phyloP scores from a whole-genome alignment of 2,329 filamentous ascomycete species.

The Shiraia sp. region DNA sequence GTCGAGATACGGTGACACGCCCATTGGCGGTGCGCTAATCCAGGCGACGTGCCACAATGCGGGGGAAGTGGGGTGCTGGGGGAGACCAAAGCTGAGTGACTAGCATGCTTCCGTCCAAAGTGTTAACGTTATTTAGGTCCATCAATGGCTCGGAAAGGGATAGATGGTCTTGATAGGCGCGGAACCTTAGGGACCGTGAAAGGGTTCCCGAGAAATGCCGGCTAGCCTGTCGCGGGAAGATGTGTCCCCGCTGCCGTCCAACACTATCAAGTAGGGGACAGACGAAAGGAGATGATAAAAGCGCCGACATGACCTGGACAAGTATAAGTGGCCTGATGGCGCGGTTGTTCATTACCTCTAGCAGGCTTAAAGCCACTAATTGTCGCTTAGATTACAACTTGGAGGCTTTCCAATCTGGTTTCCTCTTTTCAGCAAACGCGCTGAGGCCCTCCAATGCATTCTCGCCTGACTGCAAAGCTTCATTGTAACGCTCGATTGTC shows the following conservation, averaged over 20 bases:
- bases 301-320: no score
- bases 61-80: constrained; percentile 28
- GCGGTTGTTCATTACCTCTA: no score
- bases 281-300: no score
- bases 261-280: no score
- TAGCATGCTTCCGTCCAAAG: constrained; percentile 2
- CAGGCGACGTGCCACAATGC: constrained; percentile 20
- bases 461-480: constrained; percentile 48
- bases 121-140: constrained; percentile 9
- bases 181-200: neutral
- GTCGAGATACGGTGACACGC: neutral
- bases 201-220: no score
- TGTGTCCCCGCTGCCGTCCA: no score
- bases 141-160: neutral
- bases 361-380: no score
- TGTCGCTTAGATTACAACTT: no score
- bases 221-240: no score
- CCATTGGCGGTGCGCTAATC: constrained; percentile 2
- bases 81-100: neutral
- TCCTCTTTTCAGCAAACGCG: constrained; percentile 58
- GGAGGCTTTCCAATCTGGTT: constrained; percentile 54
- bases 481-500: constrained; percentile 49
- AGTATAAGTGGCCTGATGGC: no score
- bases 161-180: constrained; percentile 2
- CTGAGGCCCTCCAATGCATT: constrained; percentile 56